These are phyloP conservation scores for Chlamydomonas urium DNA, from an alignment of 139 green algal species.

Conservation along the genomic window DNA sequence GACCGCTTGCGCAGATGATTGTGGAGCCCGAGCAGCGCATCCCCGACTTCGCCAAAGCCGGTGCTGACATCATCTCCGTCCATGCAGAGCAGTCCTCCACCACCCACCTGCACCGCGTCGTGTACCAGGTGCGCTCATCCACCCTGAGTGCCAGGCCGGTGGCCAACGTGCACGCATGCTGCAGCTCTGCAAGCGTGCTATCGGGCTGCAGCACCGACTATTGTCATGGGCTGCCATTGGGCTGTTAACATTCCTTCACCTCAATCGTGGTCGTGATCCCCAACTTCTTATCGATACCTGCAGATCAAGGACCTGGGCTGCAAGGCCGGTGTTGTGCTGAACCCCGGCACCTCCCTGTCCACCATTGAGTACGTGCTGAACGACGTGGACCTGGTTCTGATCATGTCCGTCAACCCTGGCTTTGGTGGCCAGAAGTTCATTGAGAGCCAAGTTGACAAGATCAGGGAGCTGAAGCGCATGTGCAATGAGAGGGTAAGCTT, in stretches of 20 bases:
- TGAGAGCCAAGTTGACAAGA: conserved; percentile 91
- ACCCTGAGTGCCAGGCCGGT: too few species aligned
- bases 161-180: too few species aligned
- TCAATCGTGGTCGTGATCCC: too few species aligned
- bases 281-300: too few species aligned
- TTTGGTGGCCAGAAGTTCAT: conserved; percentile 99
- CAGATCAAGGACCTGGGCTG: conserved; percentile 97
- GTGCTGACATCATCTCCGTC: conserved; percentile 97
- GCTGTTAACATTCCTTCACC: too few species aligned
- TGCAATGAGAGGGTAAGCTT: conserved; percentile 77
- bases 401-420: conserved; percentile 99
- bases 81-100: conserved; percentile 86
- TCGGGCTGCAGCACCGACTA: too few species aligned
- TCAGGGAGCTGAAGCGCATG: conserved; percentile 79
- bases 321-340: conserved; percentile 96
- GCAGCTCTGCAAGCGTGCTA: too few species aligned
- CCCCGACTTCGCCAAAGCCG: conserved; percentile 94
- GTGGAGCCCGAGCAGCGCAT: conserved; percentile 96
- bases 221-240: too few species aligned
- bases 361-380: conserved; percentile 91
- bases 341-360: conserved; percentile 85
- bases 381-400: conserved; percentile 88
- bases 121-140: conserved; percentile 84
- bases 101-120: conserved; percentile 91
- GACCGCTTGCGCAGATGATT: conserved; percentile 78